Evolutionary conservation across 768 basidiomycete species (phyloP).

Genomic region (Agrocybe chaxingu): DNA sequence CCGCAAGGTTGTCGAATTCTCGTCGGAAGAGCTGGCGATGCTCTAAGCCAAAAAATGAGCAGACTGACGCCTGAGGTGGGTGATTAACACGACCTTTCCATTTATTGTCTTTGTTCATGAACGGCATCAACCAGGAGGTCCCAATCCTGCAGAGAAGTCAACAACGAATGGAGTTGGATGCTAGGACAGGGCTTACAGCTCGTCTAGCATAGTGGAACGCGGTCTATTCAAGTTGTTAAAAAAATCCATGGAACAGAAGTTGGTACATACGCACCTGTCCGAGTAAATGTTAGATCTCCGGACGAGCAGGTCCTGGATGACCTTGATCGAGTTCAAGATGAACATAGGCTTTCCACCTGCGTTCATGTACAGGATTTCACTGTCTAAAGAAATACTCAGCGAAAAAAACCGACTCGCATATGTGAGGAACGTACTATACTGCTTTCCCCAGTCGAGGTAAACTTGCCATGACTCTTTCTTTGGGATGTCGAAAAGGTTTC

Average conservation of each 20-base stretch:
- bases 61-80: too few species aligned
- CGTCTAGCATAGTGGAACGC: conserved; percentile 4
- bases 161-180: neutral
- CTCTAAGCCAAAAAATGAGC: neutral
- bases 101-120: conserved; percentile 1
- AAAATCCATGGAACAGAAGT: too few species aligned
- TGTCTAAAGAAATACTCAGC: neutral
- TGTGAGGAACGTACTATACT: neutral
- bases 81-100: conserved; percentile 1
- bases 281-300: conserved; percentile 4
- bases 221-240: neutral
- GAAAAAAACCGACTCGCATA: neutral
- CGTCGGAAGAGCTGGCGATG: conserved; percentile 4
- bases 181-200: conserved; percentile 1
- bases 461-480: conserved; percentile 4
- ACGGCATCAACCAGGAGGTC: conserved; percentile 2
- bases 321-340: conserved; percentile 1
- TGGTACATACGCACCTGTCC: neutral
- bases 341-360: conserved; percentile 3
- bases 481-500: conserved; percentile 6
- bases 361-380: conserved; percentile 4
- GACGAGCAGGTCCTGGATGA: conserved; percentile 1
- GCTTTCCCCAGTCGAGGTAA: conserved; percentile 4
- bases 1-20: conserved; percentile 4
- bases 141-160: neutral